Percentiles rank a stretch among this genome's conserved stretches.
Conservation (phyloP, 768 basidiomycete genomes). For the Leccinum boreale region DNA sequence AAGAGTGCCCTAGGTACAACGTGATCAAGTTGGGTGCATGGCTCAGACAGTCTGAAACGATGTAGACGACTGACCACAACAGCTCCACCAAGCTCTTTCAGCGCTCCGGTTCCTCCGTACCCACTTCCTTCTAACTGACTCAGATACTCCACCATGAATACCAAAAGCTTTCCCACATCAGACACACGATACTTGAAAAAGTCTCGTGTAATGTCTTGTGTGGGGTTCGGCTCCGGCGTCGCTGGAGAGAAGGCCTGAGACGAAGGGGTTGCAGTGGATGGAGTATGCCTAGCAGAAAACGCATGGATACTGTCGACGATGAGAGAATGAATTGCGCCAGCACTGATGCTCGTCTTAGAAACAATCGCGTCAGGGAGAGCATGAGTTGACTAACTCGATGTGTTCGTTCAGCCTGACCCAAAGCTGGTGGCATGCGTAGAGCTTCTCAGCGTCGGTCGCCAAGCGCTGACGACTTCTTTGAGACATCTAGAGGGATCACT, state of each 20-base stretch:
- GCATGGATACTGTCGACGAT: constrained; percentile 67
- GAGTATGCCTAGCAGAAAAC: constrained; percentile 51
- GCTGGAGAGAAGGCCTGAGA: constrained; percentile 20
- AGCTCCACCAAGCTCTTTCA: constrained; percentile 42
- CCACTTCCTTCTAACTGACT: constrained; percentile 23
- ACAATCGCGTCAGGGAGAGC: neutral
- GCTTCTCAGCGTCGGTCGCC: constrained; percentile 81
- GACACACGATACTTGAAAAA: constrained; percentile 75
- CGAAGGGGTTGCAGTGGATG: constrained; percentile 12
- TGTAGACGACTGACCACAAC: constrained; percentile 51
- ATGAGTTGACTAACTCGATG: constrained; percentile 46
- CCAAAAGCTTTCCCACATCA: constrained; percentile 66
- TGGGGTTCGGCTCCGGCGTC: constrained; percentile 47
- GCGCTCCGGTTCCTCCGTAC: constrained; percentile 18
- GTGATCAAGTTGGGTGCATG: neutral
- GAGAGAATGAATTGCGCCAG: constrained; percentile 55
- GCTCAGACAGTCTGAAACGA: neutral
- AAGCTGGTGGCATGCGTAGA: constrained; percentile 75
- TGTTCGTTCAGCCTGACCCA: constrained; percentile 77
- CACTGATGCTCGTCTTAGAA: constrained; percentile 33
- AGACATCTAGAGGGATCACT: constrained; percentile 56
- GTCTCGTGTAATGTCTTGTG: constrained; percentile 73
- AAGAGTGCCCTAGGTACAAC: constrained; percentile 54
- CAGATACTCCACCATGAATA: constrained; percentile 46
- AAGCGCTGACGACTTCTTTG: constrained; percentile 73